Evolutionary conservation across 805 yeast species (phyloP).

Genomic region (Cyberlindnera mycetangii): DNA sequence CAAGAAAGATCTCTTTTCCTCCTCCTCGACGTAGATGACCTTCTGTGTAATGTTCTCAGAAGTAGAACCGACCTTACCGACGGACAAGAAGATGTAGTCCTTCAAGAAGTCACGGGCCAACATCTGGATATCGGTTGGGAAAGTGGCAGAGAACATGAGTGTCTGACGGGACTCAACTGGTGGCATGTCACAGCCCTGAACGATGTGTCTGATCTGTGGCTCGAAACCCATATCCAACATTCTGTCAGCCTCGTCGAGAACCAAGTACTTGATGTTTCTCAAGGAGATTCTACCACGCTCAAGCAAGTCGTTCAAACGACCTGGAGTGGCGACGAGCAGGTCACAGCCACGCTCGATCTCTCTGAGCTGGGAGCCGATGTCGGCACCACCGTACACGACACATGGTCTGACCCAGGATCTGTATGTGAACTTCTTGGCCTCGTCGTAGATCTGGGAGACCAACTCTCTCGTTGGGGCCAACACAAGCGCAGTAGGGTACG

Average conservation of each 20-base stretch:
- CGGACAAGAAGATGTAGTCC: conserved; percentile 92
- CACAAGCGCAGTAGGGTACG: conserved; percentile 90
- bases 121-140: conserved; percentile 96
- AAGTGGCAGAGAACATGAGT: conserved; percentile 97
- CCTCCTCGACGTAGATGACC: conserved; percentile 86
- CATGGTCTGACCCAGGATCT: conserved; percentile 98
- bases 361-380: conserved; percentile 81
- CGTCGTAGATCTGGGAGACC: conserved; percentile 94
- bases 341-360: conserved; percentile 93
- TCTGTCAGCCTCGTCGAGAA: conserved; percentile 98
- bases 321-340: conserved; percentile 96
- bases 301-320: conserved; percentile 93
- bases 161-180: conserved; percentile 89
- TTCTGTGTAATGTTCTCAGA: conserved; percentile 97
- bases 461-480: conserved; percentile 99
- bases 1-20: conserved; percentile 86
- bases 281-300: conserved; percentile 94
- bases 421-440: conserved; percentile 91
- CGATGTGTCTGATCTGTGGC: conserved; percentile 98
- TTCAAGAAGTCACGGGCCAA: conserved; percentile 96
- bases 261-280: conserved; percentile 86
- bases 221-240: conserved; percentile 99
- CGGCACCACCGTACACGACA: conserved; percentile 99
- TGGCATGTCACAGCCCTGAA: conserved; percentile 98
- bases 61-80: conserved; percentile 99